These are phyloP conservation scores for Umbilicus rupestris DNA, from an alignment of 164 flowering plant species.

Conservation along the genomic window DNA sequence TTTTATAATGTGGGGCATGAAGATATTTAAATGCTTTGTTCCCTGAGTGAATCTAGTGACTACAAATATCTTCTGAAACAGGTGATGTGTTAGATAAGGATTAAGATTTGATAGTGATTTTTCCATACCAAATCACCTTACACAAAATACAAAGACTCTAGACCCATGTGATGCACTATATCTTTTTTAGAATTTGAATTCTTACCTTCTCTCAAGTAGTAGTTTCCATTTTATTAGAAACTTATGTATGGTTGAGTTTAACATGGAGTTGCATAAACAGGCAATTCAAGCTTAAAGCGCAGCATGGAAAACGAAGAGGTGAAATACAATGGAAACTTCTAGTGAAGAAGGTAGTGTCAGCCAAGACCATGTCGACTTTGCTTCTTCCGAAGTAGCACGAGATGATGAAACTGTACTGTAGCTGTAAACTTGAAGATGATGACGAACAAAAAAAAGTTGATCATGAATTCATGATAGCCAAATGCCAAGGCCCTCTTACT, in stretches of 20 bases:
- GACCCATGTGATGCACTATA: too few relatives aligned
- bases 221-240: too few relatives aligned
- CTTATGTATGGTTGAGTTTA: too few relatives aligned
- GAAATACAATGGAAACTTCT: conserved; percentile 52
- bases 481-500: too few relatives aligned
- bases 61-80: neutral
- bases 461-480: too few relatives aligned
- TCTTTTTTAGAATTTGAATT: too few relatives aligned
- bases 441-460: too few relatives aligned
- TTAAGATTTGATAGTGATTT: neutral
- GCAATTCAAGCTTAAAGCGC: conserved; percentile 48
- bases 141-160: neutral
- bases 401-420: too few relatives aligned
- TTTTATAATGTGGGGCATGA: neutral
- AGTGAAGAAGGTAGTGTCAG: conserved; percentile 50
- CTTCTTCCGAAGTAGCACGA: conserved; percentile 19
- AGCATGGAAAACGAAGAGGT: conserved; percentile 23
- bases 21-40: neutral
- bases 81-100: neutral
- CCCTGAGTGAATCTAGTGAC: neutral
- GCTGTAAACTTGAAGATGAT: too few relatives aligned
- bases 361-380: conserved; percentile 47
- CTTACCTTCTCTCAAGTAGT: too few relatives aligned
- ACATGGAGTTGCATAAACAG: conserved; percentile 22
- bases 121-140: neutral